A percentile compares a stretch with the other conserved stretches of the same genome.
Evolutionary conservation across 306 rosid species (phyloP).

Genomic region (Rosa chinensis): DNA sequence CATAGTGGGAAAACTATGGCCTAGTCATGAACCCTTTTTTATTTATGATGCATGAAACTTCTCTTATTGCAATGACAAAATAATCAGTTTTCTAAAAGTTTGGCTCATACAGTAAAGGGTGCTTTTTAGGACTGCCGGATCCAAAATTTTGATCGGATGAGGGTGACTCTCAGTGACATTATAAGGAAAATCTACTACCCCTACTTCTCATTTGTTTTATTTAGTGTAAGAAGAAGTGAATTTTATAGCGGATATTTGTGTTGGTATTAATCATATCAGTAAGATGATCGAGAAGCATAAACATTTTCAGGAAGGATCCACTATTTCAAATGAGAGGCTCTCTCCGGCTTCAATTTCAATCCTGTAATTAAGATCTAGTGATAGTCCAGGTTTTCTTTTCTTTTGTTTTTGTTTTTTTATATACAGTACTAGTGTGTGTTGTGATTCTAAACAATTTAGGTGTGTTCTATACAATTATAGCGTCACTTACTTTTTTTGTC

Average conservation of each 20-base stretch:
- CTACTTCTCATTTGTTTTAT: not conserved
- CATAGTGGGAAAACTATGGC: not conserved
- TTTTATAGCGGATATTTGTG: not conserved
- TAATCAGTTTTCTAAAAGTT: not conserved
- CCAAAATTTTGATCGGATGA: not conserved
- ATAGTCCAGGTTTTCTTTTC: too few relatives aligned
- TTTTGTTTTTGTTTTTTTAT: too few relatives aligned
- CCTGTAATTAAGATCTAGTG: too few relatives aligned
- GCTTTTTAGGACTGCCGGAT: not conserved
- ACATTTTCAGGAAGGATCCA: not conserved
- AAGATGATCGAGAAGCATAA: not conserved
- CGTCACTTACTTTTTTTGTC: constrained; percentile 25
- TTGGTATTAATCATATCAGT: not conserved
- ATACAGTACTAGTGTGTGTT: too few relatives aligned
- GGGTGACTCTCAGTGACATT: not conserved
- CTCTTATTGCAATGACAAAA: not conserved
- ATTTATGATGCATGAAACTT: not conserved
- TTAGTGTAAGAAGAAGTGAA: not conserved
- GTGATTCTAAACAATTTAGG: not conserved
- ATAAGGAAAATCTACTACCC: not conserved
- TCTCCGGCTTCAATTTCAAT: too few relatives aligned
- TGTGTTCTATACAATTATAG: not conserved
- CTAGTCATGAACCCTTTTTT: not conserved
- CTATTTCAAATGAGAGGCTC: too few relatives aligned
- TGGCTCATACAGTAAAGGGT: not conserved